Evolutionary conservation across 306 rosid genomes (phyloP).

Genomic region (Vachellia collinsii): DNA sequence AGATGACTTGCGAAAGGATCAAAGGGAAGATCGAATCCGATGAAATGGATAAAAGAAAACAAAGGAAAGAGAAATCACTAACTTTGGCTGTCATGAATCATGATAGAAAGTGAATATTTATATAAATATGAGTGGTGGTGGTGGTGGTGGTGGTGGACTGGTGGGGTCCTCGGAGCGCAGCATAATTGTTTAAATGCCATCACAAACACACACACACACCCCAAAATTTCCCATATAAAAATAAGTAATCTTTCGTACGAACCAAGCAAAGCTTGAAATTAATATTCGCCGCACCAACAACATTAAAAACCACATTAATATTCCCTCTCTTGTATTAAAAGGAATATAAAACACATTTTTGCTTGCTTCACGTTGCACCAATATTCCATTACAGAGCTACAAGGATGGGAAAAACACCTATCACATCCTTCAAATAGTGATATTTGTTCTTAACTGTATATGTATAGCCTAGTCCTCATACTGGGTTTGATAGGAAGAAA

Average conservation of each 20-base stretch:
- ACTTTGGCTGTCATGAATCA: slow-evolving; percentile 37
- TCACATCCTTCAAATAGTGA: neutral
- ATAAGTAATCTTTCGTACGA: slow-evolving; percentile 43
- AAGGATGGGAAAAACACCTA: neutral
- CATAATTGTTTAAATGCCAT: slow-evolving; percentile 22
- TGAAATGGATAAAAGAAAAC: slow-evolving; percentile 15
- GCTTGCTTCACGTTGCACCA: neutral
- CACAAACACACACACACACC: neutral
- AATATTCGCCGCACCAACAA: too few relatives aligned
- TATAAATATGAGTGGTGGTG: slow-evolving; percentile 29
- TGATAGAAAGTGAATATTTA: slow-evolving; percentile 16
- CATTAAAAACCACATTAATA: neutral
- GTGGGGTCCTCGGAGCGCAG: slow-evolving; percentile 49
- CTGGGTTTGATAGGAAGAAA: neutral
- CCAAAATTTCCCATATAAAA: slow-evolving; percentile 1
- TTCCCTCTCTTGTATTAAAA: neutral
- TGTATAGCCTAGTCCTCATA: neutral
- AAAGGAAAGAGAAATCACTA: neutral
- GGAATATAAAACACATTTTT: too few relatives aligned
- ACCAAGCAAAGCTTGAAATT: slow-evolving; percentile 53
- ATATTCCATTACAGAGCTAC: neutral
- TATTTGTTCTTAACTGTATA: neutral
- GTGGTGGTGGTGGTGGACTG: slow-evolving; percentile 33
- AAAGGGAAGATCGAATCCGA: slow-evolving; percentile 68
- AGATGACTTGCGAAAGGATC: slow-evolving; percentile 47